Evolutionary conservation across 176 grass and related monocot species (phyloP), one percentile per base, ranked within the genome.

Genomic region (Saccharum spontaneum): DNA sequence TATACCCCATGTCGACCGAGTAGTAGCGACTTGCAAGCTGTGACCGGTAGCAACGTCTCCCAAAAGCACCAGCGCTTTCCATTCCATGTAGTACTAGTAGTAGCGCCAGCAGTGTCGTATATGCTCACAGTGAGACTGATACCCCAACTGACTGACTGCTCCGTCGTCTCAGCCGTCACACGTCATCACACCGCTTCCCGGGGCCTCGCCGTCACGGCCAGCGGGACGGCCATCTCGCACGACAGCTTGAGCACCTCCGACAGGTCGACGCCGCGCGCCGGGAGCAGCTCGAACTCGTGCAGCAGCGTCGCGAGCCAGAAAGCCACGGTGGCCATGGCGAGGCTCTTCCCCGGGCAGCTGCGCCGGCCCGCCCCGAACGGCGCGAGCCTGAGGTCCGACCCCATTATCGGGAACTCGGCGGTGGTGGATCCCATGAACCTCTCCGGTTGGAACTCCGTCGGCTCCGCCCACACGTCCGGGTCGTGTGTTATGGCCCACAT

Each of bases 401-500:
- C 96, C 46, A 83, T 78, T 3, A 98, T 3, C 3, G 45, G 8
- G n/a, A 98, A 18, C 15, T 87, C 85, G 45, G 5, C 11, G 36
- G 10, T 14, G 49, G 50, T 1, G 2, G 82, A 5, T 0, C 43
- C 89, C 2, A 74, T 1, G 82, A 98, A 98, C 12, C 96, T 80
- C 3, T 86, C 73, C 1, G 96, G 96, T 1, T 49, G 43, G 17
- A 98, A 98, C 69, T 88, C 73, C 18, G 10, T 5, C 8, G 96
- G 91, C 3, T 98, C 66, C 0, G 69, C 57, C 96, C 96, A 98
- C 31, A 95, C 74, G 3, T 76, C 18, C 6, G 91, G 65, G 81
- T 98, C 96, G 8, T 93, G 96, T 3, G 93, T 86, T 2, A 98
- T 95, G 89, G 93, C 91, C 96, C 96, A 98, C 96, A 98, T 98